Evolutionary conservation across 2,329 filamentous ascomycete genomes (phyloP).

Genomic region (Fusarium sterilihyphosum): DNA sequence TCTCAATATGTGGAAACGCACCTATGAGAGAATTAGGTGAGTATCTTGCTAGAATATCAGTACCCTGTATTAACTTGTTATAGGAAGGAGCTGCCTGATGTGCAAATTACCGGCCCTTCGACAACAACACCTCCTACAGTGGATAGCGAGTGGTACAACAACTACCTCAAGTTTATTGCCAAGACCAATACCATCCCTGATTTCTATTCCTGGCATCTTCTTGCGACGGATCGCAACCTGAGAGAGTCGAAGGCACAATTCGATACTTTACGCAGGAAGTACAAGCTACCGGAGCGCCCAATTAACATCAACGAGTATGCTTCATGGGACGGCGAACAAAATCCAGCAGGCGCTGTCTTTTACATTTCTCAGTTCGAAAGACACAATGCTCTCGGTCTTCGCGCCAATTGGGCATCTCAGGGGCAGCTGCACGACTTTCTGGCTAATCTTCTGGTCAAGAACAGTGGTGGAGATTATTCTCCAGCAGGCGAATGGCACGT

Average conservation of each 20-base stretch:
- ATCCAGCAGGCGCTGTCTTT: not conserved
- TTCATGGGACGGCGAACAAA: not conserved
- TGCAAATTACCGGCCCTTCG: not conserved
- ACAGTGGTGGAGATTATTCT: not conserved
- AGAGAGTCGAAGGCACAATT: not conserved
- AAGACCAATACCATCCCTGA: not conserved
- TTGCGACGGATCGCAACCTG: not conserved
- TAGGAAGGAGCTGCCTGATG: not conserved
- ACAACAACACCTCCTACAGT: not conserved
- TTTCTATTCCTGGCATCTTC: not conserved
- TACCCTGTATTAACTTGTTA: not conserved
- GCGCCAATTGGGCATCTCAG: not conserved
- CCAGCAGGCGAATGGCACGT: not conserved
- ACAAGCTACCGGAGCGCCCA: not conserved
- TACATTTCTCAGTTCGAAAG: not conserved
- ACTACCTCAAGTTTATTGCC: not conserved
- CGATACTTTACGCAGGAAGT: not conserved
- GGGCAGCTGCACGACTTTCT: not conserved
- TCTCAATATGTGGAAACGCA: not conserved
- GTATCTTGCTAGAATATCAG: not conserved
- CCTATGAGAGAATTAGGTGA: not conserved
- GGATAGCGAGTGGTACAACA: not conserved
- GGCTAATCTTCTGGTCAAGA: not conserved
- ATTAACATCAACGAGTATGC: not conserved
- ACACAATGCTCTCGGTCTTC: not conserved